Evolutionary conservation across 768 basidiomycete genomes (phyloP), one percentile per base, ranked within the genome.

Genomic region (Fistulinella prunicolor): DNA sequence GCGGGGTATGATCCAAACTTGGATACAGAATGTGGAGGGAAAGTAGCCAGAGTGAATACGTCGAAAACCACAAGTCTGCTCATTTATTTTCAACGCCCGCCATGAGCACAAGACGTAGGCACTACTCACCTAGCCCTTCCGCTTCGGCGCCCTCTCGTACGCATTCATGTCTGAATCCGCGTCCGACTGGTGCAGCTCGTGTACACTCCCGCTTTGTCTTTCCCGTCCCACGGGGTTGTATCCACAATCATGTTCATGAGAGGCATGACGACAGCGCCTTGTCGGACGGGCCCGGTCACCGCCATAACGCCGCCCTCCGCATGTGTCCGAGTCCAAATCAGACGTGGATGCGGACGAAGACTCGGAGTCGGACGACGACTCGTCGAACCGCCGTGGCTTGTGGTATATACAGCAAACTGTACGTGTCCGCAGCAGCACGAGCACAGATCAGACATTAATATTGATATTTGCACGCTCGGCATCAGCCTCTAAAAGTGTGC

Each of bases 351-450:
- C 35, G 9, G 46, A 67, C 42, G 76, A 77, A 2, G 80, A 77
- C 35, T 78, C 83, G 0, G 79, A 80, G 35, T 79, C 78, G 28
- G 82, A 82, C 0, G 84, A 89, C 1, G 90, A 92, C 61, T 93
- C 90, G 68, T 91, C 90, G 52, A 90, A 93, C 42, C 61, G 70
- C 47, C 79, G 77, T 1, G 86, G 85, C 62, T 86, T 88, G 63
- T 93, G 90, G 61, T 94, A 95, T 60, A 97, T 95, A 66, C 94
- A 97, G 65, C 94, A 97, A 42, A 96, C 94, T 97, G 54, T n/a
- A 26, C 30, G 13, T 14, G n/a, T n/a, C n/a, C n/a, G 4, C 7
- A 14, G 10, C 8, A 19, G 29, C 28, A 44, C 42, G 14, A 32
- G 13, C 38, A 9, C 35, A 50, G 20, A 29, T 44, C 20, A 12